Evolutionary conservation across 345 rosid genomes (phyloP).

Genomic region (Citrus glauca): DNA sequence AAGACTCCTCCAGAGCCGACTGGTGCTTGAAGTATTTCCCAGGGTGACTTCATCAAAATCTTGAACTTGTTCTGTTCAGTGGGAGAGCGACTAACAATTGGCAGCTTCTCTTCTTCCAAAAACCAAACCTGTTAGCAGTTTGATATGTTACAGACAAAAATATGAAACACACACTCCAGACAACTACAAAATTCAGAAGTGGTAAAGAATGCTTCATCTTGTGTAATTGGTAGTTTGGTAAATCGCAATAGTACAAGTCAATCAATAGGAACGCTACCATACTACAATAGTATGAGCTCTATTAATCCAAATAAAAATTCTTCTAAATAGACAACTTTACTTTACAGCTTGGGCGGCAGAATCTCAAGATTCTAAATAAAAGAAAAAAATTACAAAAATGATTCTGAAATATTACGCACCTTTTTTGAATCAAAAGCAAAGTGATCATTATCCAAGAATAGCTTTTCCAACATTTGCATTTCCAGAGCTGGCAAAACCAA

Average conservation of each 20-base stretch:
- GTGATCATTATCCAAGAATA: constrained; percentile 54
- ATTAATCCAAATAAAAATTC: not conserved
- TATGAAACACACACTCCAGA: not conserved
- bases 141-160: constrained; percentile 3
- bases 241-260: not conserved
- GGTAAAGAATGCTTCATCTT: not conserved
- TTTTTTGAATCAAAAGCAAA: constrained; percentile 67
- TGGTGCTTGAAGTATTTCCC: constrained; percentile 80
- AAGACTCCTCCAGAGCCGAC: constrained; percentile 77
- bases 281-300: not conserved
- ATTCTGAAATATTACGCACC: constrained; percentile 33
- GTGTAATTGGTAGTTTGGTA: not conserved
- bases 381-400: not conserved
- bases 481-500: constrained; percentile 48
- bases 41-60: constrained; percentile 93
- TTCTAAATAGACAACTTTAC: not conserved
- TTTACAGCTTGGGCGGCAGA: not conserved
- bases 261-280: not conserved
- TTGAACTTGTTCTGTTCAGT: constrained; percentile 49
- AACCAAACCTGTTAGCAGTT: constrained; percentile 60
- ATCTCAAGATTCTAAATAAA: not conserved
- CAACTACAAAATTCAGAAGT: too few relatives aligned
- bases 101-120: constrained; percentile 71
- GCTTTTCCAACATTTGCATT: constrained; percentile 35
- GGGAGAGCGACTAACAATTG: constrained; percentile 51